phyloP scores from a whole-genome alignment of 2,329 filamentous ascomycete species.

The Alternaria solani region DNA sequence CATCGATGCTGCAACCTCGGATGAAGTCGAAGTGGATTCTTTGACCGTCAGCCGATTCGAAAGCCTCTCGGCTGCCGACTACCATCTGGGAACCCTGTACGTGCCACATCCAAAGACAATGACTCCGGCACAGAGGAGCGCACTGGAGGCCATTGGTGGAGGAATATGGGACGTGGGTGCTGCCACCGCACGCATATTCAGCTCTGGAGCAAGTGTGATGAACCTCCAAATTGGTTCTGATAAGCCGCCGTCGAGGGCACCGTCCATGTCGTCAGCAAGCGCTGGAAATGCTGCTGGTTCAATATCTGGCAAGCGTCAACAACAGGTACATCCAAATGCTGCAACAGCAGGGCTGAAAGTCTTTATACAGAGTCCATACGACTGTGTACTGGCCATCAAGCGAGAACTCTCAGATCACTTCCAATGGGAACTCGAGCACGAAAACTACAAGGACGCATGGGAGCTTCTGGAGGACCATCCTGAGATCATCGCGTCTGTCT shows the following conservation, averaged over 20 bases:
- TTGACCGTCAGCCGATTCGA: constrained; percentile 88
- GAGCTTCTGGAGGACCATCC: constrained; percentile 87
- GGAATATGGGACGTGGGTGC: constrained; percentile 92
- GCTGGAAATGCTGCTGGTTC: constrained; percentile 38
- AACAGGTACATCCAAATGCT: constrained; percentile 57
- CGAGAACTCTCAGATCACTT: constrained; percentile 87
- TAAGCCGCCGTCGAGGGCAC: constrained; percentile 35
- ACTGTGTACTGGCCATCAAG: constrained; percentile 91
- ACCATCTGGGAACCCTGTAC: constrained; percentile 85
- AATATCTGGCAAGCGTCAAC: constrained; percentile 32
- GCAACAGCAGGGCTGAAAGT: constrained; percentile 74
- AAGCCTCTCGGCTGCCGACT: constrained; percentile 85
- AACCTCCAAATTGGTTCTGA: constrained; percentile 54
- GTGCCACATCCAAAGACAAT: constrained; percentile 72
- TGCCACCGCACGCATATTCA: constrained; percentile 87
- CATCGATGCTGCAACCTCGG: constrained; percentile 83
- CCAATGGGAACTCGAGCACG: constrained; percentile 81
- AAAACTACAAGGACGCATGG: constrained; percentile 87
- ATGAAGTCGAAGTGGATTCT: constrained; percentile 86
- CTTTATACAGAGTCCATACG: constrained; percentile 95
- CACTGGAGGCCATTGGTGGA: constrained; percentile 76
- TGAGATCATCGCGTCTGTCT: constrained; percentile 63
- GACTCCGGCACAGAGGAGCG: constrained; percentile 71
- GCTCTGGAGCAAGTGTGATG: constrained; percentile 79
- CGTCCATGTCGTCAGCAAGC: constrained; percentile 46